Conservation (phyloP, 2,329 filamentous ascomycete genomes). For the Pestalotiopsis sp. region DNA sequence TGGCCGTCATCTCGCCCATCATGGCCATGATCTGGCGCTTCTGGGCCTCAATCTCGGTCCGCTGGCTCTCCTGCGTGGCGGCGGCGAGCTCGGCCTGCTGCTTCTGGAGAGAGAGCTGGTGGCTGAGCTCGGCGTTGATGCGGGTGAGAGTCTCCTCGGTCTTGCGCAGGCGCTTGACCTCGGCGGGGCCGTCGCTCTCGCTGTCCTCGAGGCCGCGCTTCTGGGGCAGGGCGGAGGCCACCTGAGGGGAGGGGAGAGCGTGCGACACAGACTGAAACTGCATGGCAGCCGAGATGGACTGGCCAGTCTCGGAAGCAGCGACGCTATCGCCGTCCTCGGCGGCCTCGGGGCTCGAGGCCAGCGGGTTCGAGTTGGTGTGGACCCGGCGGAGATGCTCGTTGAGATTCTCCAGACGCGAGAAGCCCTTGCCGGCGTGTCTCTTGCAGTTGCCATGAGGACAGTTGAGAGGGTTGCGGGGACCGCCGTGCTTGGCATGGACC, state of each 20-base stretch:
- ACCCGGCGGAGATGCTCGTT: constrained; percentile 90
- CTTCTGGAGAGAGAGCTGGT: constrained; percentile 48
- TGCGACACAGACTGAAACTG: background rate
- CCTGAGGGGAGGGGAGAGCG: constrained; percentile 13
- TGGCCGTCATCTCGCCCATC: constrained; percentile 48
- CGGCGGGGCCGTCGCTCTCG: constrained; percentile 50
- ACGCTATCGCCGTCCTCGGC: constrained; percentile 42
- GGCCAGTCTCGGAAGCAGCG: background rate
- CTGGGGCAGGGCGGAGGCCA: constrained; percentile 28
- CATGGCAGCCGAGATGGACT: background rate
- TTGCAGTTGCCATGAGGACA: constrained; percentile 89
- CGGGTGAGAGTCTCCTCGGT: constrained; percentile 62
- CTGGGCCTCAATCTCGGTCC: constrained; percentile 8
- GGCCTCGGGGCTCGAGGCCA: constrained; percentile 27
- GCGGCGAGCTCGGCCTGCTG: constrained; percentile 25
- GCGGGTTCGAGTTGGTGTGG: constrained; percentile 57
- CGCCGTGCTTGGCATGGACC: constrained; percentile 87
- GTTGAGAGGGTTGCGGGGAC: constrained; percentile 82
- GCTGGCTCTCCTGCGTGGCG: background rate
- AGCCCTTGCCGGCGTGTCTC: constrained; percentile 82
- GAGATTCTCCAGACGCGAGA: constrained; percentile 90
- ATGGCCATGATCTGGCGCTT: constrained; percentile 35
- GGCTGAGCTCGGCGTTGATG: background rate
- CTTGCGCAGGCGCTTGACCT: constrained; percentile 65
- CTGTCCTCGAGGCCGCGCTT: constrained; percentile 52